A percentile compares a stretch with the other conserved stretches of the same genome.
phyloP scores from a whole-genome alignment of 1,139 yeast genomes.

The Torulaspora globosa region DNA sequence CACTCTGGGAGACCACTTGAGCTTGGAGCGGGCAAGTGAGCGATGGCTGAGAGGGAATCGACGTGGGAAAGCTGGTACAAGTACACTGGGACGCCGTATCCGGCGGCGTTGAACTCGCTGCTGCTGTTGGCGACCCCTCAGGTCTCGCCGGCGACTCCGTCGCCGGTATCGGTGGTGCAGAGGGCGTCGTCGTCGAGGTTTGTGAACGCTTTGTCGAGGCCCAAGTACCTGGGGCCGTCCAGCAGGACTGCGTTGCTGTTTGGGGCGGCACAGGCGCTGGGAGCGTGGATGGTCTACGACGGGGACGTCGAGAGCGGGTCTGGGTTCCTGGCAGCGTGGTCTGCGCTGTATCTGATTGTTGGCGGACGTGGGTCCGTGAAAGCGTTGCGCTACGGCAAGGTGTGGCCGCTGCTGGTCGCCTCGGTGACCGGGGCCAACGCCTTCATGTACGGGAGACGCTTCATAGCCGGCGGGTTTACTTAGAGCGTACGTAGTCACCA shows the following conservation, averaged over 20 bases:
- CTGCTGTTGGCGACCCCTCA: constrained; percentile 46
- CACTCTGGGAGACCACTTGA: background rate
- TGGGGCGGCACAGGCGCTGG: constrained; percentile 69
- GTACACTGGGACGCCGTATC: constrained; percentile 48
- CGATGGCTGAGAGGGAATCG: constrained; percentile 12
- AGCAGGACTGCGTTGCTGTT: constrained; percentile 49
- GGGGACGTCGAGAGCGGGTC: constrained; percentile 81
- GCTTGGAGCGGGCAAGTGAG: constrained; percentile 87
- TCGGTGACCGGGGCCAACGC: constrained; percentile 61
- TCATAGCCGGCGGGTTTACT: constrained; percentile 41
- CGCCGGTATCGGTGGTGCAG: constrained; percentile 15
- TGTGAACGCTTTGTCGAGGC: constrained; percentile 17
- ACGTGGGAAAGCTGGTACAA: constrained; percentile 31
- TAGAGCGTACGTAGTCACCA: constrained; percentile 44
- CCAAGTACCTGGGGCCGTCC: constrained; percentile 43
- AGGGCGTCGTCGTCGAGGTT: constrained; percentile 11
- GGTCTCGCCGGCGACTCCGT: constrained; percentile 34
- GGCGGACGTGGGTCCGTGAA: constrained; percentile 62
- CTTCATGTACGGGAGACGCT: constrained; percentile 64
- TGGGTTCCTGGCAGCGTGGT: constrained; percentile 88
- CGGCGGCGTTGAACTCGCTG: constrained; percentile 48
- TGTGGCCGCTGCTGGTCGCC: constrained; percentile 61
- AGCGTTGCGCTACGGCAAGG: constrained; percentile 42
- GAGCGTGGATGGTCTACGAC: constrained; percentile 77
- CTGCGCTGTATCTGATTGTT: constrained; percentile 66